phyloP scores from a whole-genome alignment of 305 asterid species.

The Plantago coronopus region DNA sequence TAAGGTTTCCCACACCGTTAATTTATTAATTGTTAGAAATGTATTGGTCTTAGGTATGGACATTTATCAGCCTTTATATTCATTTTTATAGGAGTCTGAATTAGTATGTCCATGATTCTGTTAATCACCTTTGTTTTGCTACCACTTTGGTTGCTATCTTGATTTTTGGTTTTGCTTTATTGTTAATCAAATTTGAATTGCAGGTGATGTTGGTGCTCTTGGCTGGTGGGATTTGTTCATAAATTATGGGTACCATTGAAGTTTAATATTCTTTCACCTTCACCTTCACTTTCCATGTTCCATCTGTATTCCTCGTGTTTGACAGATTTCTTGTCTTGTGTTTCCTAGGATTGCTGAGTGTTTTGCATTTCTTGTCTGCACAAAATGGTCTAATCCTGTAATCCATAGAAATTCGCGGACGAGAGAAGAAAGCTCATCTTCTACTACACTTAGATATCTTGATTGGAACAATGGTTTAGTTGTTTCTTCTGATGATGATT shows the following conservation, averaged over 20 bases:
- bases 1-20: not conserved
- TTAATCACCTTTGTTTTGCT: not conserved
- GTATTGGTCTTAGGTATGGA: not conserved
- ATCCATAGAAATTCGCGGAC: slow-evolving; percentile 66
- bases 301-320: slow-evolving; percentile 26
- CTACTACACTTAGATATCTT: slow-evolving; percentile 60
- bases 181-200: slow-evolving; percentile 17
- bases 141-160: slow-evolving; percentile 16
- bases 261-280: slow-evolving; percentile 16
- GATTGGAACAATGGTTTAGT: slow-evolving; percentile 75
- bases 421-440: slow-evolving; percentile 71
- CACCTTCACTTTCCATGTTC: slow-evolving; percentile 21
- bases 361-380: slow-evolving; percentile 98
- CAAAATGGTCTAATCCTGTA: slow-evolving; percentile 92
- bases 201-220: slow-evolving; percentile 78
- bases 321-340: slow-evolving; percentile 22
- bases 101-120: too few relatives aligned
- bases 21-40: not conserved
- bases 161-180: not conserved
- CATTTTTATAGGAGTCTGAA: not conserved
- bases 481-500: slow-evolving; percentile 60
- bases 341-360: slow-evolving; percentile 84
- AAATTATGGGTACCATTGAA: slow-evolving; percentile 68
- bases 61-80: not conserved
- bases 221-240: slow-evolving; percentile 99